Evolutionary conservation across 306 rosid genomes (phyloP).

Genomic region (Crataegus laevigata): DNA sequence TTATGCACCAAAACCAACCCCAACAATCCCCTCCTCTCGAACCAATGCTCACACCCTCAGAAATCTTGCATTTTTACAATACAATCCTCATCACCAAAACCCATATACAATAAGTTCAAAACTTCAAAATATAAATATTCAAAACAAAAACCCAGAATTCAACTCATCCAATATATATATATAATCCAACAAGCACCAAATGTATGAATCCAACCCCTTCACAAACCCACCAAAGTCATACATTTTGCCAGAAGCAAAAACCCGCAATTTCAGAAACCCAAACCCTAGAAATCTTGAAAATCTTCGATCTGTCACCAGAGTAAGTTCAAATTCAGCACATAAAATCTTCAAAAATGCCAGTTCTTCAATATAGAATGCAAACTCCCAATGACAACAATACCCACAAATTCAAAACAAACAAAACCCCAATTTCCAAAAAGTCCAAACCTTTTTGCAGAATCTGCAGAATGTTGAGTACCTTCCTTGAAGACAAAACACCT

Average conservation of each 20-base stretch:
- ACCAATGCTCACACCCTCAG: slow-evolving; percentile 36
- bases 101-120: slow-evolving; percentile 2
- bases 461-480: slow-evolving; percentile 15
- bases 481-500: slow-evolving; percentile 18
- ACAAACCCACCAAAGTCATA: background rate
- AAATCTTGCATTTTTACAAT: slow-evolving; percentile 29
- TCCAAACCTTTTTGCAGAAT: slow-evolving; percentile 3
- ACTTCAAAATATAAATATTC: slow-evolving; percentile 1
- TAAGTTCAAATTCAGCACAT: slow-evolving; percentile 13
- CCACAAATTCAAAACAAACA: slow-evolving; percentile 6
- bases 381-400: slow-evolving; percentile 2
- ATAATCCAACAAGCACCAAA: slow-evolving; percentile 23
- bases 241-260: slow-evolving; percentile 1
- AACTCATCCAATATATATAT: slow-evolving; percentile 21
- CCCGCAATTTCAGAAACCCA: slow-evolving; percentile 25
- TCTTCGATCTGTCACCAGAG: slow-evolving; percentile 18
- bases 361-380: slow-evolving; percentile 19
- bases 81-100: slow-evolving; percentile 21
- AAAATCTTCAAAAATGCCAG: slow-evolving; percentile 26
- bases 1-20: slow-evolving; percentile 42
- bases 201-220: slow-evolving; percentile 17
- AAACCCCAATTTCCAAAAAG: slow-evolving; percentile 22
- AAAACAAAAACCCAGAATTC: slow-evolving; percentile 21
- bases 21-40: slow-evolving; percentile 33
- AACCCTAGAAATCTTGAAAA: slow-evolving; percentile 30